Percentiles rank a stretch among this genome's conserved stretches.
Evolutionary conservation across 352 stramenopile species (phyloP).

Genomic region (Phytopythium boreale): DNA sequence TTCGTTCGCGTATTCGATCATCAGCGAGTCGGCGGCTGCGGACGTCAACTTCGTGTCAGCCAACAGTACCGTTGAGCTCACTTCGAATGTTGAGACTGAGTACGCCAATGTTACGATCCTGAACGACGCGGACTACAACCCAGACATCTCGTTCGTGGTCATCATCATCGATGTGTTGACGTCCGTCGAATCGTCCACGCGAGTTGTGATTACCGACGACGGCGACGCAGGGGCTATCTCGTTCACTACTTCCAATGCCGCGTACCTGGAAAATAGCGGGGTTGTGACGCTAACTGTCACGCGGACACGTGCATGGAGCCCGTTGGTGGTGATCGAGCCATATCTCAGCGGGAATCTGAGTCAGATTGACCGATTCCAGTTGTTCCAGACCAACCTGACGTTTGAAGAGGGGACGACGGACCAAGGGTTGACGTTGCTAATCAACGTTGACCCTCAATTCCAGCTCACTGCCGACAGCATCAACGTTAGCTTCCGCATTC

Average conservation of each 20-base stretch:
- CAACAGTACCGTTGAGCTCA: constrained; percentile 15
- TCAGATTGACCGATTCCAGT: constrained; percentile 29
- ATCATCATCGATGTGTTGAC: constrained; percentile 27
- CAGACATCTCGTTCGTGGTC: constrained; percentile 40
- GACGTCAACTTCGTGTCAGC: constrained; percentile 32
- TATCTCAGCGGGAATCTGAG: constrained; percentile 15
- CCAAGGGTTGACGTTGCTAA: constrained; percentile 19
- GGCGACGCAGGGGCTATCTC: constrained; percentile 51
- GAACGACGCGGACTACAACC: constrained; percentile 39
- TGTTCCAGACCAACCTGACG: constrained; percentile 22
- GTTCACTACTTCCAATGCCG: constrained; percentile 21
- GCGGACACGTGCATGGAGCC: constrained; percentile 23
- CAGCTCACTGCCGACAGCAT: constrained; percentile 39
- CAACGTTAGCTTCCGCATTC: constrained; percentile 34
- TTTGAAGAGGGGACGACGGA: constrained; percentile 29
- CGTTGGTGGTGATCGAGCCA: constrained; percentile 23
- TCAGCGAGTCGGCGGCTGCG: constrained; percentile 25
- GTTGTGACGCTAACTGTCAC: constrained; percentile 21
- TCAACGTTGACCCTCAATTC: constrained; percentile 38
- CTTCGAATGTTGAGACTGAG: constrained; percentile 23
- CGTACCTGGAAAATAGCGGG: constrained; percentile 30
- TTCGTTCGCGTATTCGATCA: constrained; percentile 31
- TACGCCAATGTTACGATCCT: constrained; percentile 33
- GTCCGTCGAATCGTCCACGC: constrained; percentile 19
- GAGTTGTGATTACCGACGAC: constrained; percentile 40